phyloP scores from a whole-genome alignment of 768 basidiomycete genomes.

The Pholiota molesta region DNA sequence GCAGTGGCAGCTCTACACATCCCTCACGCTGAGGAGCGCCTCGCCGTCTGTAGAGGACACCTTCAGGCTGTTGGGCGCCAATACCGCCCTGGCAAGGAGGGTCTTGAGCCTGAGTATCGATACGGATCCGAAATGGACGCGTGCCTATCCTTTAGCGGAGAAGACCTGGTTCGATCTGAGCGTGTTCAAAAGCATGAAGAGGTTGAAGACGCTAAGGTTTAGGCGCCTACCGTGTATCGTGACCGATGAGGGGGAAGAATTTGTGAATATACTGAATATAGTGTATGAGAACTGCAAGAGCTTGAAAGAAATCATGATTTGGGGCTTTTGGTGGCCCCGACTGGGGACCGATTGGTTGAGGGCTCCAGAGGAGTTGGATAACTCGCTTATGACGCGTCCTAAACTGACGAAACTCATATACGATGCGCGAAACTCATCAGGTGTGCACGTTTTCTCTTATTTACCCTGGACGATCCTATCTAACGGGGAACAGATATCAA shows the following conservation, averaged over 20 bases:
- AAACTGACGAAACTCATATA: background rate
- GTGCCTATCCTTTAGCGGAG: no score
- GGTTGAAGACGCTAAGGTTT: constrained; percentile 2
- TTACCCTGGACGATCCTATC: background rate
- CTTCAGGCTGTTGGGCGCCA: background rate
- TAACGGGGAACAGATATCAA: background rate
- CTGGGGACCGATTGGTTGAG: no score
- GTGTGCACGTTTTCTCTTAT: background rate
- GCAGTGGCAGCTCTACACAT: constrained; percentile 4
- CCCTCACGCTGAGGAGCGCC: background rate
- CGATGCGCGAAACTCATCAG: background rate
- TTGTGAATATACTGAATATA: constrained; percentile 4
- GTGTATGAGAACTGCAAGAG: constrained; percentile 8
- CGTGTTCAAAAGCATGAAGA: constrained; percentile 5
- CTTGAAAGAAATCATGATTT: constrained; percentile 3
- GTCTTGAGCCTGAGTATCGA: background rate
- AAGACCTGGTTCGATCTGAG: constrained; percentile 8
- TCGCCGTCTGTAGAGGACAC: background rate
- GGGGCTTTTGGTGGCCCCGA: constrained; percentile 1
- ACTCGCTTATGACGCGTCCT: background rate
- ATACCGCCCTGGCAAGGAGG: background rate
- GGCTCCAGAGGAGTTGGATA: no score
- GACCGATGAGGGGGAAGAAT: background rate
- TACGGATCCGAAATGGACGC: no score
- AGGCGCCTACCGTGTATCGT: constrained; percentile 5